A percentile compares a stretch with the other conserved stretches of the same genome.
These are phyloP conservation scores for Fragaria iinumae DNA, from an alignment of 306 rosid species.

Conservation along the genomic window DNA sequence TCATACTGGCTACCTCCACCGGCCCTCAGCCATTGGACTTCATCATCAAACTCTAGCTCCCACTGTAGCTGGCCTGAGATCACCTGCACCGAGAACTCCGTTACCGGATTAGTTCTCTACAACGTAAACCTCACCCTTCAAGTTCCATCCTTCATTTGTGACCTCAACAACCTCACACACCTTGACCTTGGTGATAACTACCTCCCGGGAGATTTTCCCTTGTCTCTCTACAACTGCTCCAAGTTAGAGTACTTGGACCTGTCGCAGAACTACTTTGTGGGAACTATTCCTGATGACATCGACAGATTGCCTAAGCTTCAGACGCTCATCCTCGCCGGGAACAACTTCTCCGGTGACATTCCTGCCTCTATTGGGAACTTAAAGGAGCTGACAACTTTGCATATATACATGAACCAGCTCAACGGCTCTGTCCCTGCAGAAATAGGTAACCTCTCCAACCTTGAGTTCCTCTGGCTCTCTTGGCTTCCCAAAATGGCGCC, in stretches of 20 bases:
- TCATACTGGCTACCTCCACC: conserved; percentile 41
- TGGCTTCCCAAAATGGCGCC: conserved; percentile 21
- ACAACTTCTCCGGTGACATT: conserved; percentile 49
- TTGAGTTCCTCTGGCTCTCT: conserved; percentile 38
- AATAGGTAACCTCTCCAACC: conserved; percentile 58
- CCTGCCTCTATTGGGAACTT: conserved; percentile 52
- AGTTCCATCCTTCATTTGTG: conserved; percentile 64
- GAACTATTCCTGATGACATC: conserved; percentile 49
- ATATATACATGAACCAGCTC: conserved; percentile 23
- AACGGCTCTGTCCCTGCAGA: conserved; percentile 52
- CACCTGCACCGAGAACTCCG: conserved; percentile 42
- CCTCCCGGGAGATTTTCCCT: conserved; percentile 55
- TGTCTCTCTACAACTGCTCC: conserved; percentile 49
- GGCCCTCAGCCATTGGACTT: conserved; percentile 43
- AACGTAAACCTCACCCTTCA: conserved; percentile 19
- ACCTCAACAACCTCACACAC: conserved; percentile 53
- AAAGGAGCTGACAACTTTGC: conserved; percentile 36
- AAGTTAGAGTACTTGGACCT: conserved; percentile 48
- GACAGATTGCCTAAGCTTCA: conserved; percentile 35
- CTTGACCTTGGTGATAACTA: conserved; percentile 35
- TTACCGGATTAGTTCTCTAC: conserved; percentile 34
- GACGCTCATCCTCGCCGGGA: conserved; percentile 42
- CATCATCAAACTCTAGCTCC: conserved; percentile 35
- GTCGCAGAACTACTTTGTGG: conserved; percentile 45
- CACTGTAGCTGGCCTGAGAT: conserved; percentile 62